Evolutionary conservation across 2,329 filamentous ascomycete species (phyloP).

Genomic region (Leptographium procerum): DNA sequence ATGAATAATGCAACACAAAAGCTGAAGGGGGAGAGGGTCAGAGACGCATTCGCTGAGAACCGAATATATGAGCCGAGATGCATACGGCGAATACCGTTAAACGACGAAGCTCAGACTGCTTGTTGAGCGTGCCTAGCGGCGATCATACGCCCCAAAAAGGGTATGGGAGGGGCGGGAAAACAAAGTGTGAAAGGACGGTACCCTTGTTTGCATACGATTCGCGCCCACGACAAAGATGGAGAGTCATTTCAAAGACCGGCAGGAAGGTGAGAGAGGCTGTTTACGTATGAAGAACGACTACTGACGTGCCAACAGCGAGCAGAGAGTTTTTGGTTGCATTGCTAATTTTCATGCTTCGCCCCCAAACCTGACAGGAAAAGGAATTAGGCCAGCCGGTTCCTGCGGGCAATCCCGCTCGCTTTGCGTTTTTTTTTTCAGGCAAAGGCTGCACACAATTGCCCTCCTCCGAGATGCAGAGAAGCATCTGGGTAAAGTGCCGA

Average conservation of each 20-base stretch:
- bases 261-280: background rate
- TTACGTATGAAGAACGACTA: too few relatives aligned
- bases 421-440: too few relatives aligned
- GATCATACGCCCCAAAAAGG: background rate
- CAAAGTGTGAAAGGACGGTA: background rate
- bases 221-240: background rate
- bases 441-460: too few relatives aligned
- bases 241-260: background rate
- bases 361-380: too few relatives aligned
- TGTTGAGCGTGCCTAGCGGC: background rate
- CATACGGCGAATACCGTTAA: background rate
- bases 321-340: too few relatives aligned
- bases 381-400: too few relatives aligned
- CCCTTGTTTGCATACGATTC: background rate
- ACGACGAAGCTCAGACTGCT: background rate
- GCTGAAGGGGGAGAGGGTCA: background rate
- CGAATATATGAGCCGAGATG: background rate
- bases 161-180: background rate
- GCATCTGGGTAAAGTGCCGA: too few relatives aligned
- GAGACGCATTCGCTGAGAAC: background rate
- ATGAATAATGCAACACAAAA: too few relatives aligned
- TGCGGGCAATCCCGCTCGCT: too few relatives aligned
- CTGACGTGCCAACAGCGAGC: too few relatives aligned
- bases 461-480: too few relatives aligned
- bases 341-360: too few relatives aligned